These are phyloP conservation scores for Pythium dissimile DNA, from an alignment of 352 stramenopile genomes.

Conservation along the genomic window DNA sequence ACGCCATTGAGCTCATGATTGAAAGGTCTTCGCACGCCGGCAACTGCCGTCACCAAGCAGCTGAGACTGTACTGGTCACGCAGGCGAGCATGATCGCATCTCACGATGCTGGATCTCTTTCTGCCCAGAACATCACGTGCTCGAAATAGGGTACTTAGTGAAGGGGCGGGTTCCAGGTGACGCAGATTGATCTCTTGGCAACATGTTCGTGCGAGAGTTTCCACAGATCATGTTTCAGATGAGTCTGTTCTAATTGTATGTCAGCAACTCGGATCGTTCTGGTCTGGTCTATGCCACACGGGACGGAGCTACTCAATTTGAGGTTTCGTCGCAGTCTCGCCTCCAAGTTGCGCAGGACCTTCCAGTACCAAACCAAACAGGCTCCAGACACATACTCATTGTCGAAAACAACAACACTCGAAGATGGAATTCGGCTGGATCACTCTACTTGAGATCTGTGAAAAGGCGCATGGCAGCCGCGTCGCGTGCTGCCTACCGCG, in stretches of 20 bases:
- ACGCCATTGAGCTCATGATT: slow-evolving; percentile 2
- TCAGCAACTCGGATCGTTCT: slow-evolving; percentile 9
- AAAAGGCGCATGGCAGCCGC: slow-evolving; percentile 38
- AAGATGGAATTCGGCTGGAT: slow-evolving; percentile 50
- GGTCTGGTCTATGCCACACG: slow-evolving; percentile 6
- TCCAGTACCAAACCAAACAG: slow-evolving; percentile 1
- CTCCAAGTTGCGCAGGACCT: background rate
- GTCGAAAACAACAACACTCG: background rate
- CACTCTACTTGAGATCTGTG: slow-evolving; percentile 63
- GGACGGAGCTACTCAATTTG: slow-evolving; percentile 2
- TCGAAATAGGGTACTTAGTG: background rate
- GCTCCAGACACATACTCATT: background rate
- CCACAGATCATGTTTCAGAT: slow-evolving; percentile 10
- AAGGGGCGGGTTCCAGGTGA: background rate
- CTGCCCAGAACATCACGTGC: background rate
- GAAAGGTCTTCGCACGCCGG: slow-evolving; percentile 6
- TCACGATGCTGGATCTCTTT: too few relatives aligned
- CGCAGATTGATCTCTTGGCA: background rate
- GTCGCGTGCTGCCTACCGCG: slow-evolving; percentile 67
- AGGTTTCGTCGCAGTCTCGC: background rate
- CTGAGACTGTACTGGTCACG: background rate
- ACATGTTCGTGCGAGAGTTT: background rate
- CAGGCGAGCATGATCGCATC: too few relatives aligned
- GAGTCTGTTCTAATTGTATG: slow-evolving; percentile 12
- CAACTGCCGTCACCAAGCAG: background rate